These are phyloP conservation scores for Carex parvula DNA, from an alignment of 176 grass and related monocot genomes.

Conservation along the genomic window DNA sequence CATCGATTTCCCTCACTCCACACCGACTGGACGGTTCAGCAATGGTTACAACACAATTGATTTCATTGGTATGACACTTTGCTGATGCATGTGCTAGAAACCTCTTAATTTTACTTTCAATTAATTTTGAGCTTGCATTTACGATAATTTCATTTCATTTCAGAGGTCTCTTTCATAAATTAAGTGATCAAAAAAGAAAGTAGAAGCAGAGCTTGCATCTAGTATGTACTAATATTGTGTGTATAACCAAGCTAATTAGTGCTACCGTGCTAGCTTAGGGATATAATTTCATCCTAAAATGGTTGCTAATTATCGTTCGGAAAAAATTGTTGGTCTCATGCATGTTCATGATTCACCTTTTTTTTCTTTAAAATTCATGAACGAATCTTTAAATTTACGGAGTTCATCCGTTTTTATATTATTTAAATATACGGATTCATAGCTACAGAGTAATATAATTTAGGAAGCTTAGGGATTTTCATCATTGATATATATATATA, in stretches of 20 bases:
- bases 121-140: not conserved
- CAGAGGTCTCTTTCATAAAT: not conserved
- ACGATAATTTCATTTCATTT: not conserved
- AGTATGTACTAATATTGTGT: not conserved
- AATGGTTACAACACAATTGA: conserved; percentile 54
- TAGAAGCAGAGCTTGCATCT: not conserved
- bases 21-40: conserved; percentile 68
- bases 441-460: not conserved
- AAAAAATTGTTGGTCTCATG: too few species aligned
- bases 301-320: not conserved
- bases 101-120: not conserved
- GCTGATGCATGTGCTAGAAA: not conserved
- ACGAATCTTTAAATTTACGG: too few species aligned
- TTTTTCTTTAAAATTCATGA: too few species aligned
- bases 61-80: conserved; percentile 42
- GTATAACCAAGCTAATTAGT: not conserved
- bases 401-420: too few species aligned
- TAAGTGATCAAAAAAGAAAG: not conserved
- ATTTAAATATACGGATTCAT: too few species aligned
- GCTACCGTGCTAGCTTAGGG: not conserved
- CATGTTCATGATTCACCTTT: too few species aligned
- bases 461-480: not conserved
- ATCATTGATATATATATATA: too few species aligned
- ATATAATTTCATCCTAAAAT: not conserved
- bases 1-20: conserved; percentile 52